Evolutionary conservation across 2,329 filamentous ascomycete genomes (phyloP), one percentile per base, ranked within the genome.

Genomic region (Aspergillus sp.): DNA sequence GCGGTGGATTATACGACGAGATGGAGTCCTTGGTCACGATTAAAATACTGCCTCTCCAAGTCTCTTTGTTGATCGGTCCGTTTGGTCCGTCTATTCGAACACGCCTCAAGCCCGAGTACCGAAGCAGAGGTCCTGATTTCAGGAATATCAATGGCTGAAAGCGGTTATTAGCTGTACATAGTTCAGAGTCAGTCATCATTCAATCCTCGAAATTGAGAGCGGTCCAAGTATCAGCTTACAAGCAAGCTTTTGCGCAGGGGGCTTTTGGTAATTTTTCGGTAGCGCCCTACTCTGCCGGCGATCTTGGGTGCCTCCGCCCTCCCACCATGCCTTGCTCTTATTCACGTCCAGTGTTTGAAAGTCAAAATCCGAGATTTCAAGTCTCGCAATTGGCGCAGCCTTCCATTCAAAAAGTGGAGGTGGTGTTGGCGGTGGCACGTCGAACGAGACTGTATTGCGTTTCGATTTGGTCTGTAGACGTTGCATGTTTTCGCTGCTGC

Each of bases 21-120:
- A 90, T 86, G 2, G 87, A 84, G 72, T 99, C 94, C 56, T 88
- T 85, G 0, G 95, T 98, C 23, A 99, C 93, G 69, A 99, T 97
- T 92, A 99, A 93, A 60, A 98, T 85, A 63, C 88, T 96, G 5
- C 95, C 95, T 74, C 93, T 87, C 95, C 95, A 99, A 22, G 94
- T 88, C 69, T 97, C 92, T 55, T 87, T 85, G 48, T 92, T 88
- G 31, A 74, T 68, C 11, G 71, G 67, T 0, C 75, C 75, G 54
- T 73, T 70, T 17, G 73, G 68, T n/a, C 72, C 68, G 61, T 75
- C 66, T 56, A 74, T 69, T 49, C 66, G 68, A 65, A 77, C 69
- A 71, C 70, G 82, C 80, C 77, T 96, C 87, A 97, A 87, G 22
- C 96, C 95, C 59, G 90, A 94, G 75, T 96, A 99, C 62, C 95